Base-by-base conservation (phyloP, 2,329 filamentous ascomycete species). In the Talaromyces pinophilus region DNA sequence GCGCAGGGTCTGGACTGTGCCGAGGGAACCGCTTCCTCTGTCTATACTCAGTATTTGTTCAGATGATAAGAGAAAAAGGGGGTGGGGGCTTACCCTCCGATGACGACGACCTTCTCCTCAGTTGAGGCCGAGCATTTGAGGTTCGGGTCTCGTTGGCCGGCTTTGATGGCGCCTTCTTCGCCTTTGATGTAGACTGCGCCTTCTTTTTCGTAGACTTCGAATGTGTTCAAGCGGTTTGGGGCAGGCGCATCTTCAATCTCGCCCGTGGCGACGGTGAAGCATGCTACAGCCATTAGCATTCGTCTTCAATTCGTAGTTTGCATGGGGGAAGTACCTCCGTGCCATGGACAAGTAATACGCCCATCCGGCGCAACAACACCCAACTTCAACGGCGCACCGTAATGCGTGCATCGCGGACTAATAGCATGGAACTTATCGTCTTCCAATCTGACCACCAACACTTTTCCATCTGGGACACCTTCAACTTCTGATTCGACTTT, bases 201-300 rank as follows among this genome's bases (percentile, higher is more conserved):
- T 72, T 95, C 88, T 74, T 90, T 93, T 77, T 96, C 89, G 38
- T 87, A 82, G 38, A 97, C 83, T 63, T 92, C 88, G 81, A 96
- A 99, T 61, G 90, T 89, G 55, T 91, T 86, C 30, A 99, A 82
- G n/a, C 91, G 85, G 73, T 98, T 92, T 30, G 96, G 86, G 1
- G 92, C 95, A 0, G 95, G 95, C 0, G 94, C 93, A 75, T 98
- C 92, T 80, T 99, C 95, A 67, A 98, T 91, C 73, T 99, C 95
- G 63, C 95, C 95, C 5, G 91, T 96, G 65, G 86, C 85, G 69
- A 92, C 88, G 69, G 92, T 95, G 82, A 97, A 99, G 83, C 95
- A 99, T 66, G 95, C 95, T 93, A 69, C 62, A 50, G 7, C 1
- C 19, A 25, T 57, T 5, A 57, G 33, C 25, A 40, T 33, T 57